These are phyloP conservation scores for Hyaloscypha variabilis DNA, from an alignment of 495 filamentous ascomycete species.

Conservation along the genomic window DNA sequence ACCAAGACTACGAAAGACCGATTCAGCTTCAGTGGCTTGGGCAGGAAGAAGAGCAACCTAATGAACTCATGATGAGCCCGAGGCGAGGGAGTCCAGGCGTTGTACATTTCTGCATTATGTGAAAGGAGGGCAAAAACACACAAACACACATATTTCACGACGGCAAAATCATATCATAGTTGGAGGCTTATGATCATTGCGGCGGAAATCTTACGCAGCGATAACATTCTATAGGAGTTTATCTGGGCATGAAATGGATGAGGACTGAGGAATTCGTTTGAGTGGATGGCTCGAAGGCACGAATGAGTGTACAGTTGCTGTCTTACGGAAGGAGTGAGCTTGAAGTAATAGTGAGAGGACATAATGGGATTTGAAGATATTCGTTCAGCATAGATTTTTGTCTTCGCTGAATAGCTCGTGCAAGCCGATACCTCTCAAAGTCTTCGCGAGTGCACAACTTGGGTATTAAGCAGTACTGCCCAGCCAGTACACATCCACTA, in stretches of 20 bases:
- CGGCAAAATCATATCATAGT: neutral
- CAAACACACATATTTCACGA: neutral
- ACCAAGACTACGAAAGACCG: conserved; percentile 43
- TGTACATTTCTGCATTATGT: neutral
- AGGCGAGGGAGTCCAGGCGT: neutral
- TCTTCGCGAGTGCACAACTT: too few relatives aligned
- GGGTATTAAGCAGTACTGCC: too few relatives aligned
- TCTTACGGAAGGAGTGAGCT: neutral
- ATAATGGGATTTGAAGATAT: neutral
- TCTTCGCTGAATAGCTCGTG: neutral
- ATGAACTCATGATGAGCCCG: conserved; percentile 38
- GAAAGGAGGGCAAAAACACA: conserved; percentile 5
- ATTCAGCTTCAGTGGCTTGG: conserved; percentile 57
- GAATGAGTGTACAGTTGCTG: neutral
- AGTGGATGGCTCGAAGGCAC: neutral
- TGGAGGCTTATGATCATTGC: neutral
- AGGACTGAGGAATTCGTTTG: neutral
- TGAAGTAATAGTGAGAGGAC: neutral
- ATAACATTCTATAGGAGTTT: neutral
- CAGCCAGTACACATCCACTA: too few relatives aligned
- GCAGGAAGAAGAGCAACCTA: conserved; percentile 59
- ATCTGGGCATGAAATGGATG: neutral
- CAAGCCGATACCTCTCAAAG: neutral
- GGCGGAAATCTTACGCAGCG: neutral
- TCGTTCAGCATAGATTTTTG: neutral